Evolutionary conservation across 1,284 basidiomycete genomes (phyloP), one percentile per base, ranked within the genome.

Genomic region (Grifola frondosa): DNA sequence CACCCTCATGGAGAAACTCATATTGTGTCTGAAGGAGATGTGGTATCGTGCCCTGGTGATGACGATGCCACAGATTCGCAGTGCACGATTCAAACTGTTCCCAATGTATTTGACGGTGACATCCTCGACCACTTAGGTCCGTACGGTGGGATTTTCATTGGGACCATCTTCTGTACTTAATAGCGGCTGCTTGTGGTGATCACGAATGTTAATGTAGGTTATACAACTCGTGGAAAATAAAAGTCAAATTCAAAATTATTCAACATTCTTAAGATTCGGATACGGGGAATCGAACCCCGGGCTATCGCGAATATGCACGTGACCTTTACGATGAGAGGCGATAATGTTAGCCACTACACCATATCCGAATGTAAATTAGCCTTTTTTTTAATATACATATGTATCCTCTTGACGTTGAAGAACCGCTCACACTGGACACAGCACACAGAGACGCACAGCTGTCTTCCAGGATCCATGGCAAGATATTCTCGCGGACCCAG

Each of bases 71-170:
- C 61, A n/a, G 76, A 77, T 46, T 13, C 61, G 4, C 53, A 68
- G 35, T 79, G 77, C 55, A 71, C 69, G 21, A 69, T 73, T 44
- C 44, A 53, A 43, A 68, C 69, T 9, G 75, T 77, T 15, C 71
- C 73, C 4, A 71, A 66, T 52, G 60, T 79, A 25, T 39, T 70
- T 3, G 55, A 53, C 3, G 69, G 74, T 13, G 56, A 75, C 43
- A 63, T 77, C 43, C 41, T 73, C 6, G 49, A 80, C 52, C 78
- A 81, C 57, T 53, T 79, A 44, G 77, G 78, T 1, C 77, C 77
- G 3, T 80, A 80, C 52, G 69, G 77, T 44, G 76, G 75, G 22
- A 71, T 78, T 40, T 66, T 56, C 44, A 71, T 80, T 30, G 77
- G 78, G 23, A 73, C 74, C 4, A 63, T 71, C 17, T 76, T 65